Conservation (phyloP, 148 eudicot species). For the Camellia granthamiana region DNA sequence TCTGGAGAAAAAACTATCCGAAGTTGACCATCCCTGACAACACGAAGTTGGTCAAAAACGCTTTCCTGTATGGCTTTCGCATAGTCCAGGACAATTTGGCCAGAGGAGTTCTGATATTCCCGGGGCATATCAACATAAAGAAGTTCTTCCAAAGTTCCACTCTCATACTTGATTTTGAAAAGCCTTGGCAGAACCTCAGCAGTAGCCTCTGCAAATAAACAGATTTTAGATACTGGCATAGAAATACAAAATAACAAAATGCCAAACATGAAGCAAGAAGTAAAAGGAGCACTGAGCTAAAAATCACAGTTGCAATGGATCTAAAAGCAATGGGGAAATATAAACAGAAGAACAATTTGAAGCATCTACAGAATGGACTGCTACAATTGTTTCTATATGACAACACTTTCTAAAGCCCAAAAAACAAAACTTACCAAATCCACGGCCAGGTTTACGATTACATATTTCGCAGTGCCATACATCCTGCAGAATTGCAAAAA, state of each 20-base stretch:
- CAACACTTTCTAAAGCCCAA: not conserved
- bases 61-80: constrained; percentile 96
- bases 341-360: not conserved
- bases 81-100: constrained; percentile 87
- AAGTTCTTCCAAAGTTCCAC: constrained; percentile 92
- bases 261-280: not conserved
- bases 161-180: constrained; percentile 86
- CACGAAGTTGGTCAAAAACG: constrained; percentile 91
- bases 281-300: not conserved
- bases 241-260: not conserved
- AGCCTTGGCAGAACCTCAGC: constrained; percentile 95
- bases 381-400: not conserved
- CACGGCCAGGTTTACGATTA: constrained; percentile 95
- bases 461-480: constrained; percentile 99
- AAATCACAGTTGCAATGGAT: not conserved
- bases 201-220: constrained; percentile 73
- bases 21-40: constrained; percentile 96
- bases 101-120: constrained; percentile 80
- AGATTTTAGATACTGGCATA: not conserved
- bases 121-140: constrained; percentile 92
- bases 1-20: constrained; percentile 89
- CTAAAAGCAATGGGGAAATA: not conserved
- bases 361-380: not conserved
- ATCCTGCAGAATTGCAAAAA: constrained; percentile 54
- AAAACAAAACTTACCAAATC: constrained; percentile 69